Base-by-base conservation (phyloP, 2,329 filamentous ascomycete species). In the Ambrosiella xylebori region DNA sequence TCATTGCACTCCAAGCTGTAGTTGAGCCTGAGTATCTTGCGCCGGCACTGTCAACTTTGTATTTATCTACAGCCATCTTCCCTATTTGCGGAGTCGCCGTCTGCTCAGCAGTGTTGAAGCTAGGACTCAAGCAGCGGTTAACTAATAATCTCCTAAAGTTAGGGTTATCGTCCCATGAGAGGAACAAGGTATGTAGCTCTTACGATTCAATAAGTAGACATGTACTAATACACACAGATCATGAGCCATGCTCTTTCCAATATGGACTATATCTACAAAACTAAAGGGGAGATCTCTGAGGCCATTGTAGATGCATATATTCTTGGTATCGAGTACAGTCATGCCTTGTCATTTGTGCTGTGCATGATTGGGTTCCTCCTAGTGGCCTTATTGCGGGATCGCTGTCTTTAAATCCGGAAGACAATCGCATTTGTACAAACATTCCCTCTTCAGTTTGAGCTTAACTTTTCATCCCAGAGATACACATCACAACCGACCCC, bases 1-100 rank as follows among this genome's bases (percentile, higher is more conserved):
- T 74, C 59, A 70, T 74, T 57, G 68, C 70, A 0, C 63, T 74
- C 1, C 72, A 74, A 57, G 70, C 68, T 2, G 69, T 69, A 19
- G 67, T 72, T 2, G 63, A 69, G 19, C 68, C 68, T 0, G 62
- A 64, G 0, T 68, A 73, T 59, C 68, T 70, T 39, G 71, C 71
- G 0, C 66, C 71, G 0, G 72, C 71, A 15, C 66, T 72, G 4
- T 71, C 72, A 1, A 67, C 70, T 1, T 66, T 74, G 37, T 74
- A 71, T 52, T 64, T 75, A 2, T 66, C 67, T 0, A 63, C 63
- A 1, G 69, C 69, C 0, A 62, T 73, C 3, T 69, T 70, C n/a
- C 62, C 66, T 1, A 70, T 73, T 0, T 59, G 71, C 3, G 71
- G 72, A 0, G 63, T 74, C 6, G 67, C 70, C 0, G 64, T 65